Base-by-base conservation (phyloP, 768 basidiomycete species). In the Tulasnella calospora region DNA sequence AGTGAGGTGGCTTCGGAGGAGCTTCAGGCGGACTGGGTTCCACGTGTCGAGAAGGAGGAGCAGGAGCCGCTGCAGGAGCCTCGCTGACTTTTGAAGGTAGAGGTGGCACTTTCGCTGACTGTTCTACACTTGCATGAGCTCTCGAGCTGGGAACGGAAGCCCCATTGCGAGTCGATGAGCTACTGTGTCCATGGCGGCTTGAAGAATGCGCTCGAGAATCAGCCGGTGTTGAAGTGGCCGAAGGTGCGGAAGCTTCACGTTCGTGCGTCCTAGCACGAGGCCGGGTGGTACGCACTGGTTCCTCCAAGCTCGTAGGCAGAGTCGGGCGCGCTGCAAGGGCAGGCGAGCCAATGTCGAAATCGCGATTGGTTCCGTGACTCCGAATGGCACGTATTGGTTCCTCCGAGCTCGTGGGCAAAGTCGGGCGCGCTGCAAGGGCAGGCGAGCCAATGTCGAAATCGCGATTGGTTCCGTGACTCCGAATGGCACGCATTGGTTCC, bases 341-440 rank as follows among this genome's bases (percentile, higher is more conserved):
- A 9, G 57, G 57, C 7, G 57, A 61, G 15, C 57, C 57, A 61
- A 61, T 61, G 21, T 61, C 57, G 23, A 61, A 61, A 23, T 61
- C 57, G 23, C 57, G 57, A 13, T 8, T 30, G 23, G 57, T 61
- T n/a, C 57, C 30, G 8, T n/a, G n/a, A 40, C 38, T 72, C 36
- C 36, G 71, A 38, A 38, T n/a, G 35, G 13, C 17, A n/a, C 71
- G 71, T 17, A 38, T 9, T 30, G 71, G 35, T 17, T 71, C 71
- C 23, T 71, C 71, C 71, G 71, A 38, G 41, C 38, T 71, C 70
- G 70, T 33, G 21, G 71, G 71, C 41, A 71, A 71, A 7, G 71
- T 21, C 41, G 57, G 57, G 10, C 57, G 23, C 2, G 23, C 40
- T 40, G 40, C 19, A 61, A n/a, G 21, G 21, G 30, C n/a, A 9